These are phyloP conservation scores for Pythium scleroteichum DNA, from an alignment of 352 stramenopile species.

Conservation along the genomic window DNA sequence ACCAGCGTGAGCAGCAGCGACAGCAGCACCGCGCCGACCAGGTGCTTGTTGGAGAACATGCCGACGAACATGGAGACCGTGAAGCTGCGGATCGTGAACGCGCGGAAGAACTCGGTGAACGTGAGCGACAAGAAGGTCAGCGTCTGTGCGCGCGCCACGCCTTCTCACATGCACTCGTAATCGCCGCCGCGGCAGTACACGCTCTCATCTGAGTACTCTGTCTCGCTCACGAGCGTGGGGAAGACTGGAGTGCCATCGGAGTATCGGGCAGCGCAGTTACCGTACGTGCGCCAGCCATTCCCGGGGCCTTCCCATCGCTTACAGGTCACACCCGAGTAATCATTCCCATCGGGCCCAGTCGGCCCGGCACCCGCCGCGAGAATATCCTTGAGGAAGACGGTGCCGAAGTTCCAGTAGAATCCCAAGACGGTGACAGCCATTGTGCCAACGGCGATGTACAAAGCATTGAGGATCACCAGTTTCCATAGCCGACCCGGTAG, in stretches of 20 bases:
- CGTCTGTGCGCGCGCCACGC: constrained; percentile 62
- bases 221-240: constrained; percentile 33
- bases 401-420: constrained; percentile 75
- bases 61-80: constrained; percentile 56
- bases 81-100: constrained; percentile 78
- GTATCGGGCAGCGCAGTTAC: constrained; percentile 52
- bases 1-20: constrained; percentile 58
- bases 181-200: constrained; percentile 58
- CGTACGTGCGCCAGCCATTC: constrained; percentile 49
- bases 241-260: constrained; percentile 58
- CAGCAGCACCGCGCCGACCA: constrained; percentile 53
- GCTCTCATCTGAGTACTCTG: constrained; percentile 36
- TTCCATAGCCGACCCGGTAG: constrained; percentile 68
- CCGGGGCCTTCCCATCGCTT: constrained; percentile 42
- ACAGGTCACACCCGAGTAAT: constrained; percentile 65
- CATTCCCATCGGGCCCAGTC: constrained; percentile 35
- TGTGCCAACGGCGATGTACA: constrained; percentile 47
- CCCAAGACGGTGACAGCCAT: constrained; percentile 56
- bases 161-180: constrained; percentile 60
- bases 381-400: constrained; percentile 52
- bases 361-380: constrained; percentile 43
- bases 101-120: constrained; percentile 75
- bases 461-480: constrained; percentile 57
- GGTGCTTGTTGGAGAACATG: constrained; percentile 71
- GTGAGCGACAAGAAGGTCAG: constrained; percentile 73